Evolutionary conservation across 1,284 basidiomycete genomes (phyloP), one percentile per base, ranked within the genome.

Genomic region (Trichosporon sp.): DNA sequence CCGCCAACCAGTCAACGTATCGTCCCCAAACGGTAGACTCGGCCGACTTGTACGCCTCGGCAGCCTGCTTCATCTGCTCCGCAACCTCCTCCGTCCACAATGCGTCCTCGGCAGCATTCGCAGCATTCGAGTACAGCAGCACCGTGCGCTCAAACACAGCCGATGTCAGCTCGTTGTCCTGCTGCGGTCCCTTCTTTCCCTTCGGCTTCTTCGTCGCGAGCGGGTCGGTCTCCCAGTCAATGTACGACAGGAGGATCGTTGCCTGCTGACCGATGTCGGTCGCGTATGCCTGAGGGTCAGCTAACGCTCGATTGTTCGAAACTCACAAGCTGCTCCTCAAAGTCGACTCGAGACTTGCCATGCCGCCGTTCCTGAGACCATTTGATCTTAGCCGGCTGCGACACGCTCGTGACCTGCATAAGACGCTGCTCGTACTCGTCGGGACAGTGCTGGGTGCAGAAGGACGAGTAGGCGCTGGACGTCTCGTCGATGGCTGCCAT

Each of bases 391-490:
- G 90, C 89, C 59, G 86, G 86, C 16, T 88, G 84, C 21, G 90
- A 88, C 40, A 87, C 82, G 80, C 91, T 91, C 31, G 92, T 93
- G 0, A 92, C 92, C 1, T 88, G 82, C 16, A 96, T 88, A 59
- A 97, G 87, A 7, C 91, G 84, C 0, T 84, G 78, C 79, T 96
- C 93, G 78, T 98, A 98, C 69, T 90, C 87, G 16, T 88, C 84
- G 0, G 90, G 86, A 71, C 89, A 89, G 82, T 91, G 87, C 54
- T 88, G 87, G 0, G 93, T 93, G 19, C 93, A 92, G 83, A 96
- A 96, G 0, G 90, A 88, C 1, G 94, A 96, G 80, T 95, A 97
- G 1, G 88, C 86, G 77, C 92, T 89, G 70, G 91, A 90, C 0
- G 93, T 95, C 19, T 91, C 88, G 48, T 93, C 91, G 68, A 90